Evolutionary conservation across 1,139 yeast species (phyloP).

Genomic region (Yamadazyma friedrichii): DNA sequence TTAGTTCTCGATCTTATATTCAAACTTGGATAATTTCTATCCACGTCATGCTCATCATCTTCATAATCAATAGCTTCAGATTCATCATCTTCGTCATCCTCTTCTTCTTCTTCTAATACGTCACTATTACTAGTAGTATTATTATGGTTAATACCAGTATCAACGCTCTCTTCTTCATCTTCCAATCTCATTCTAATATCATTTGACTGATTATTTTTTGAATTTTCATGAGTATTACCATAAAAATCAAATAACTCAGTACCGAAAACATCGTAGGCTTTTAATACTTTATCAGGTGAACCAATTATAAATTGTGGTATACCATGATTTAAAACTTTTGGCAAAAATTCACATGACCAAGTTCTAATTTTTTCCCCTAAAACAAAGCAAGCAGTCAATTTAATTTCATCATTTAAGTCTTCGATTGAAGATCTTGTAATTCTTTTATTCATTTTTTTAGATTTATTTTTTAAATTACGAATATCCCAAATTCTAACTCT

Average conservation of each 20-base stretch:
- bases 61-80: slow-evolving; percentile 11
- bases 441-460: slow-evolving; percentile 24
- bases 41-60: slow-evolving; percentile 33
- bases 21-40: slow-evolving; percentile 17
- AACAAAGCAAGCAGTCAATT: slow-evolving; percentile 36
- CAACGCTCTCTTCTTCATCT: slow-evolving; percentile 10
- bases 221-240: slow-evolving; percentile 34
- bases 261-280: slow-evolving; percentile 55
- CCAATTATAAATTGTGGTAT: slow-evolving; percentile 67
- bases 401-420: slow-evolving; percentile 14
- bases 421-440: slow-evolving; percentile 21
- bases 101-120: slow-evolving; percentile 6
- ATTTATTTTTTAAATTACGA: slow-evolving; percentile 22
- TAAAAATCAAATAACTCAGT: slow-evolving; percentile 44
- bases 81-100: slow-evolving; percentile 31
- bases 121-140: too few relatives aligned
- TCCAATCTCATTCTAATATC: slow-evolving; percentile 16
- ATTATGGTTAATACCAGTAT: too few relatives aligned
- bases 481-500: slow-evolving; percentile 68
- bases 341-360: slow-evolving; percentile 78
- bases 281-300: slow-evolving; percentile 73
- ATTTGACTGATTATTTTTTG: slow-evolving; percentile 11
- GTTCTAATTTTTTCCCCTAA: slow-evolving; percentile 42
- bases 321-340: slow-evolving; percentile 19
- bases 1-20: neutral